Percentiles rank a stretch among this genome's conserved stretches.
Evolutionary conservation across 352 stramenopile genomes (phyloP).

Genomic region (Pythium catenulatum): DNA sequence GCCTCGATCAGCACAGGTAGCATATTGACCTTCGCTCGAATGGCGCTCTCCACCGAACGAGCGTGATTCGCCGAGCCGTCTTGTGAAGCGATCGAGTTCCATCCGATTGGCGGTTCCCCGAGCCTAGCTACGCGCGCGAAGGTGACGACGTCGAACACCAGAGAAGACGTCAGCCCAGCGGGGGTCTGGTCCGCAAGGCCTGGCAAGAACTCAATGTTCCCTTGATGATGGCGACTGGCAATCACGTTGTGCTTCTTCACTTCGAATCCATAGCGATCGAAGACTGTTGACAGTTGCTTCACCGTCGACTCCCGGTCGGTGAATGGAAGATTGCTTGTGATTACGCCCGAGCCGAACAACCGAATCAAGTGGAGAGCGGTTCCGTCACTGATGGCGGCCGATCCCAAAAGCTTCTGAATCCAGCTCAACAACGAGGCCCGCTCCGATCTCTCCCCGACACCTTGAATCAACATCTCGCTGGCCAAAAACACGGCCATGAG

Average conservation of each 20-base stretch:
- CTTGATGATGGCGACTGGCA: neutral
- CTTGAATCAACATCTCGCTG: constrained; percentile 76
- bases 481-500: constrained; percentile 90
- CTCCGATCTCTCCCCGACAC: constrained; percentile 75
- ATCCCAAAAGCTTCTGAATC: constrained; percentile 84
- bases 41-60: neutral
- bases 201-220: constrained; percentile 22
- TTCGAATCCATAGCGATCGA: constrained; percentile 25
- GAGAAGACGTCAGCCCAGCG: constrained; percentile 18
- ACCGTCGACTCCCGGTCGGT: constrained; percentile 12
- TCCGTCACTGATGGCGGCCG: constrained; percentile 73
- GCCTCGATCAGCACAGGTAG: neutral
- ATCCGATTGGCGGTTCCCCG: constrained; percentile 28
- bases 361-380: constrained; percentile 81
- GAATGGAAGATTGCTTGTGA: neutral
- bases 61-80: neutral
- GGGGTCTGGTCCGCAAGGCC: constrained; percentile 42
- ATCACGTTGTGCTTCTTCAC: constrained; percentile 1
- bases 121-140: constrained; percentile 35
- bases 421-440: constrained; percentile 80
- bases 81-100: constrained; percentile 8
- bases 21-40: constrained; percentile 19
- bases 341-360: constrained; percentile 62
- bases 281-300: constrained; percentile 12
- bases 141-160: constrained; percentile 36